Evolutionary conservation across 768 basidiomycete species (phyloP), one percentile per base, ranked within the genome.

Genomic region (Daedaleopsis sinensis): DNA sequence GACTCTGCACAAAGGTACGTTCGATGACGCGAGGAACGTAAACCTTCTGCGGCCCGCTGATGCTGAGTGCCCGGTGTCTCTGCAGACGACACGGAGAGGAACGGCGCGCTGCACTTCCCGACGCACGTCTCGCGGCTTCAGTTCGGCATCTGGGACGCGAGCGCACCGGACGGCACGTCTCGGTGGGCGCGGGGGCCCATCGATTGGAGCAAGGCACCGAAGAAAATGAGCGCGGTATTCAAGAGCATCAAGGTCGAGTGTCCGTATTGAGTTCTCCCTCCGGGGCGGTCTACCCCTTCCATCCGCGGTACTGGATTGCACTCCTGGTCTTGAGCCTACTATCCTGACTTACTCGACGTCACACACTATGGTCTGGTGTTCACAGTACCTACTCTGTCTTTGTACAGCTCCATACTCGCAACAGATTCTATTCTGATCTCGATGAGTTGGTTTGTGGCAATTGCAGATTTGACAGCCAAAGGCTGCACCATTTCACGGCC

Each of bases 91-190:
- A 76, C 78, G 42, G 65, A 48, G 16, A 73, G 72, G 49, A 71
- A 78, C 52, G 76, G 76, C 16, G 64, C 62, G 10, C 47, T 64
- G 18, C 78, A 76, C 58, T 81, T 72, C 62, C 79, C 80, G 10
- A 66, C 73, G 2, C 75, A 77, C 53, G 65, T 72, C 8, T 57
- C 71, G 27, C 77, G 79, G 9, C 52, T 80, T 0, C 79, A 80
- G 57, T 66, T 81, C 9, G 80, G 80, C 3, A 80, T 81, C 58
- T 81, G 80, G 79, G 80, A 81, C 59, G 78, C 78, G 6, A 80
- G 78, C 52, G 69, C 67, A 18, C 76, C 77, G 5, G 65, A 64
- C 10, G 79, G 80, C 1, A 82, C 80, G 6, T 70, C 77, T 8
- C 71, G 70, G 51, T 81, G 80, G 80, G 80, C 77, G 27, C 68